phyloP scores from a whole-genome alignment of 352 stramenopile species.

The Albugo candida region DNA sequence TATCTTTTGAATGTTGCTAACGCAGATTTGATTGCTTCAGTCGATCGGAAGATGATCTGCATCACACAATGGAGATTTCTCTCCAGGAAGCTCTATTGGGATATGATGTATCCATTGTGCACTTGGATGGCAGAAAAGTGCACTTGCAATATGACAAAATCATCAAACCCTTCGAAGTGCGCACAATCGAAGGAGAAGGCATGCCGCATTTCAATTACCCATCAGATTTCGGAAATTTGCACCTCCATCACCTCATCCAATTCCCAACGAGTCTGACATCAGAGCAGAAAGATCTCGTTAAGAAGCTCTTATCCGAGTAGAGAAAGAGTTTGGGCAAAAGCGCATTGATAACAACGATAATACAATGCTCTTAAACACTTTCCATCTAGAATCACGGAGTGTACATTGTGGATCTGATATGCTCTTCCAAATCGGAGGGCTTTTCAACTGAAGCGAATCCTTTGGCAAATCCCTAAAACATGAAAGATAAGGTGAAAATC shows the following conservation, averaged over 20 bases:
- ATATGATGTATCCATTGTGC: slow-evolving; percentile 82
- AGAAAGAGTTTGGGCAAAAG: background rate
- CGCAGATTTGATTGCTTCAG: slow-evolving; percentile 13
- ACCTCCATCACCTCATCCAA: slow-evolving; percentile 89
- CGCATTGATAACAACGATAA: background rate
- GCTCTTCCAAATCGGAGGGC: slow-evolving; percentile 27
- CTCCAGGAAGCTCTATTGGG: slow-evolving; percentile 91
- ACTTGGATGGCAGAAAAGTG: slow-evolving; percentile 90
- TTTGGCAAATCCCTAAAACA: slow-evolving; percentile 28
- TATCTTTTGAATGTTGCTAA: background rate
- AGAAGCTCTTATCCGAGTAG: slow-evolving; percentile 19
- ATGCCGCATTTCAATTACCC: slow-evolving; percentile 88
- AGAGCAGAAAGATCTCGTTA: slow-evolving; percentile 72
- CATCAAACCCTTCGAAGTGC: slow-evolving; percentile 86
- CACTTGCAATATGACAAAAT: slow-evolving; percentile 62
- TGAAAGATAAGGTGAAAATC: background rate
- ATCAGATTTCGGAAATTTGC: slow-evolving; percentile 83
- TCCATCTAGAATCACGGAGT: slow-evolving; percentile 22
- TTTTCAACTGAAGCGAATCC: slow-evolving; percentile 32
- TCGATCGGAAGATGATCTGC: slow-evolving; percentile 86
- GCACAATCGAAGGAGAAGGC: slow-evolving; percentile 82
- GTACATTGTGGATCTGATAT: slow-evolving; percentile 45
- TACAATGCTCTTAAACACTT: background rate
- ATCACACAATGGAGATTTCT: slow-evolving; percentile 89
- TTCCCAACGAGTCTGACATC: slow-evolving; percentile 82